Conservation (phyloP, 331 rosid species). For the Prunus yedoensis region DNA sequence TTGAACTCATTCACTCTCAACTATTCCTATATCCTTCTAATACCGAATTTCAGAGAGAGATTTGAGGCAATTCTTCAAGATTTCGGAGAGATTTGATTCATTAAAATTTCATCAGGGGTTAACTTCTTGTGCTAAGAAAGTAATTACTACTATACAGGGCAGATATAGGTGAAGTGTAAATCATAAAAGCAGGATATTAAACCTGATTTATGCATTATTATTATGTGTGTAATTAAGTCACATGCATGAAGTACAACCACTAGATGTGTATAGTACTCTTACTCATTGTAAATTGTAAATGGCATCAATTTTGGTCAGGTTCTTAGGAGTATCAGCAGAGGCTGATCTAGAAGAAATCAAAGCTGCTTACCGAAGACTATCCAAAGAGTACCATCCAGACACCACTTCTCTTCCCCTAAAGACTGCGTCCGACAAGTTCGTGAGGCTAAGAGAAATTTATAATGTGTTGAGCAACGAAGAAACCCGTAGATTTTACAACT, state of each 20-base stretch:
- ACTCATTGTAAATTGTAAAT: background rate
- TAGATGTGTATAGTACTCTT: no score
- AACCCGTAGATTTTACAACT: conserved; percentile 72
- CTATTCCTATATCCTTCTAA: no score
- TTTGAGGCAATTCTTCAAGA: no score
- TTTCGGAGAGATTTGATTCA: no score
- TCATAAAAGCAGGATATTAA: background rate
- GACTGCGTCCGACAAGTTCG: conserved; percentile 74
- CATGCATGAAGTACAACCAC: no score
- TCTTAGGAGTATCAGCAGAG: conserved; percentile 66
- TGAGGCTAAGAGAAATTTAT: conserved; percentile 73
- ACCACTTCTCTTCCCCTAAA: conserved; percentile 88
- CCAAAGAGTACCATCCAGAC: conserved; percentile 98
- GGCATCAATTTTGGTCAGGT: conserved; percentile 36
- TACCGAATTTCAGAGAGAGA: no score
- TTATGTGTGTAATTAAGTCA: no score
- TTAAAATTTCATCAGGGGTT: background rate
- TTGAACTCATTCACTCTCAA: no score
- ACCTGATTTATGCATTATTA: background rate
- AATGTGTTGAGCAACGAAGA: conserved; percentile 62
- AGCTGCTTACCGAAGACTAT: conserved; percentile 68
- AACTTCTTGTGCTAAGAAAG: background rate
- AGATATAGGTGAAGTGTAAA: no score
- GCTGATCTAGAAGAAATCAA: conserved; percentile 82
- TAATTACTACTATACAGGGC: background rate